Evolutionary conservation across 2,329 filamentous ascomycete genomes (phyloP), one percentile per base, ranked within the genome.

Genomic region (Pleoardoris graminearum): DNA sequence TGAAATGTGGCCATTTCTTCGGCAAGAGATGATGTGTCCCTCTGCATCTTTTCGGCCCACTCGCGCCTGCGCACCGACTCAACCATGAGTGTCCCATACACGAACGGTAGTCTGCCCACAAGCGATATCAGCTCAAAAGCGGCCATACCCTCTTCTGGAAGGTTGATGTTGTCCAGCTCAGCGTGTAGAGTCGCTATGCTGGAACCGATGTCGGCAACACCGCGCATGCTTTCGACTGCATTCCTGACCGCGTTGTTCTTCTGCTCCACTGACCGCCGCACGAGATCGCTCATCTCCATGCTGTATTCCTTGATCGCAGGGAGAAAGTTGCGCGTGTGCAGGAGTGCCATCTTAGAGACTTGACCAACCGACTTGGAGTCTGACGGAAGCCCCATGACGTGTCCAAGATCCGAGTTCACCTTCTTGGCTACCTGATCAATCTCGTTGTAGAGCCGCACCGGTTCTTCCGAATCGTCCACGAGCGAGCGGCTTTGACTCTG

Each of bases 1-100:
- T 94, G 90, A 58, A 95, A 93, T 0, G 90, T 79, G 1, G 91
- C 90, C 82, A 97, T 90, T 68, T 97, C 93, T 70, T 97, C 95
- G 22, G 91, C 91, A 22, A 99, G 77, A 0, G 88, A 90, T 2
- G 89, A 86, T 0, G 93, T 94, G 65, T 97, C 94, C 2, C 84
- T 82, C 68, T 88, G 90, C 72, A 97, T 88, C 74, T 96, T 96
- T 47, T 96, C 90, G 4, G 65, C 85, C 92, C 94, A 99, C 74
- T 97, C 92, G 29, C 86, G 86, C 19, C 94, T 86, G 51, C 90
- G 85, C 35, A 97, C 85, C 14, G 91, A 88, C 74, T 99, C 94
- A 3, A 90, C 84, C 17, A 96, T 78, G 53, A 96, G 89, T 2
- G 91, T 92, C 0, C 92, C 92, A 70, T 97, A 99, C 63, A 96